Conservation (phyloP, 2,329 filamentous ascomycete species). For the Pezicula rhizophila region DNA sequence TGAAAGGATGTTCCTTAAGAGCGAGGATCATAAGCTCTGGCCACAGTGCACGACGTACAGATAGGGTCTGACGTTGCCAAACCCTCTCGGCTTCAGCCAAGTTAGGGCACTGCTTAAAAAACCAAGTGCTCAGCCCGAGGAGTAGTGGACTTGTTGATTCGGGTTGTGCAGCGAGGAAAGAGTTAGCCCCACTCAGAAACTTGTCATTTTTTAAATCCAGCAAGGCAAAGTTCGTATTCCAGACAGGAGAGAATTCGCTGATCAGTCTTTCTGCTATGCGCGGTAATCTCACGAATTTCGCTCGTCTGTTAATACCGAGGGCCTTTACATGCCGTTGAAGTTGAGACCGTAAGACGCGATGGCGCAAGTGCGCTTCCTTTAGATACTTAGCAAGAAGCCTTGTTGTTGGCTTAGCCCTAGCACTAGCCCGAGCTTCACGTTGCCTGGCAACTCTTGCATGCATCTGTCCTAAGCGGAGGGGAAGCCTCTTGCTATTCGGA, state of each 20-base stretch:
- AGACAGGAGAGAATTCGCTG: background rate
- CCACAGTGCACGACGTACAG: constrained; percentile 8
- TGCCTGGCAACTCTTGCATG: too few relatives aligned
- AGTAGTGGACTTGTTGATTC: background rate
- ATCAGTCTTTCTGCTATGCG: background rate
- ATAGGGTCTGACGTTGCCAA: background rate
- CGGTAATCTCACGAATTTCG: background rate
- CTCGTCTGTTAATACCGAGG: background rate
- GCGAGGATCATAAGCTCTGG: constrained; percentile 15
- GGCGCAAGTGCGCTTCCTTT: too few relatives aligned
- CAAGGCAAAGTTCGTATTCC: constrained; percentile 6
- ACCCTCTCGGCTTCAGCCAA: background rate
- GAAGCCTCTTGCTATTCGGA: too few relatives aligned
- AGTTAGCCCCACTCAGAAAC: background rate
- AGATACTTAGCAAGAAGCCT: too few relatives aligned
- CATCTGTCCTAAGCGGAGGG: too few relatives aligned
- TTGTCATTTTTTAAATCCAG: constrained; percentile 2
- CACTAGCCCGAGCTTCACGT: too few relatives aligned
- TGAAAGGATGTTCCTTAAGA: constrained; percentile 12
- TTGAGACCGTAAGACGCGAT: background rate
- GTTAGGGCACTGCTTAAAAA: background rate
- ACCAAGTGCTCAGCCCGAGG: background rate
- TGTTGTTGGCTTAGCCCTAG: too few relatives aligned
- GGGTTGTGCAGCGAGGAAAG: background rate
- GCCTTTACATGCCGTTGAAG: background rate